Evolutionary conservation across 2,329 filamentous ascomycete genomes (phyloP).

Genomic region (Onygenales sp.): DNA sequence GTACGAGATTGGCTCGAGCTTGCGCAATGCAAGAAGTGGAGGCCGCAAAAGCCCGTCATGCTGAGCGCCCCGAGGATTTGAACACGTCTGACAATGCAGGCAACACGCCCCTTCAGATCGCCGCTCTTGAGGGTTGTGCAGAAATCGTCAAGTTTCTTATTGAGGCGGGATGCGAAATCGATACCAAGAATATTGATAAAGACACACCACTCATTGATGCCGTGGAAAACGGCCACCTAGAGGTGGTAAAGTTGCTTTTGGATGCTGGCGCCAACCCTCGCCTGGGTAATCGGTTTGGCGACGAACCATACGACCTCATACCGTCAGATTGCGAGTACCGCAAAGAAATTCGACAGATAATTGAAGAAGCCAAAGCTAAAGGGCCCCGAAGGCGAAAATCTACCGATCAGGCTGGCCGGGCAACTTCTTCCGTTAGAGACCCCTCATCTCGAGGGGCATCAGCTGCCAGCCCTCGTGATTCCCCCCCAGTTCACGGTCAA

Average conservation of each 20-base stretch:
- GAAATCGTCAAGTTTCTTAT: conserved; percentile 84
- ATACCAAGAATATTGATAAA: conserved; percentile 68
- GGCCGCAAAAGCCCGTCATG: conserved; percentile 61
- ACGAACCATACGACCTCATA: conserved; percentile 81
- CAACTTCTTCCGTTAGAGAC: conserved; percentile 20
- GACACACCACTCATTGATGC: conserved; percentile 94
- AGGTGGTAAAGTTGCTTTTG: conserved; percentile 75
- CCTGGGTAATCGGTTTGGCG: conserved; percentile 81
- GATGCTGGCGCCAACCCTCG: conserved; percentile 84
- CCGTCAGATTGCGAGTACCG: conserved; percentile 65
- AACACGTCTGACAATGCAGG: conserved; percentile 87
- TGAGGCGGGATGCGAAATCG: conserved; percentile 71
- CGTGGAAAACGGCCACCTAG: conserved; percentile 87
- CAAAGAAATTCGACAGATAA: conserved; percentile 63
- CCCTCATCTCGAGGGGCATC: conserved; percentile 34
- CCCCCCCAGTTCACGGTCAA: conserved; percentile 26
- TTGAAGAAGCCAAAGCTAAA: conserved; percentile 56
- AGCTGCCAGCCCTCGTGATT: conserved; percentile 36
- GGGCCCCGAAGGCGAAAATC: conserved; percentile 37
- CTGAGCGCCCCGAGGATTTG: conserved; percentile 75
- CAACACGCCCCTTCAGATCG: conserved; percentile 93
- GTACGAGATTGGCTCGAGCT: conserved; percentile 81
- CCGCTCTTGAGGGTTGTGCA: conserved; percentile 74
- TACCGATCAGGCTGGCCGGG: conserved; percentile 29
- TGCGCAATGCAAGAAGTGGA: conserved; percentile 80